Percentiles rank a stretch among this genome's conserved stretches.
Evolutionary conservation across 1,284 basidiomycete species (phyloP).

Genomic region (Melampsora abietis-canadensis): DNA sequence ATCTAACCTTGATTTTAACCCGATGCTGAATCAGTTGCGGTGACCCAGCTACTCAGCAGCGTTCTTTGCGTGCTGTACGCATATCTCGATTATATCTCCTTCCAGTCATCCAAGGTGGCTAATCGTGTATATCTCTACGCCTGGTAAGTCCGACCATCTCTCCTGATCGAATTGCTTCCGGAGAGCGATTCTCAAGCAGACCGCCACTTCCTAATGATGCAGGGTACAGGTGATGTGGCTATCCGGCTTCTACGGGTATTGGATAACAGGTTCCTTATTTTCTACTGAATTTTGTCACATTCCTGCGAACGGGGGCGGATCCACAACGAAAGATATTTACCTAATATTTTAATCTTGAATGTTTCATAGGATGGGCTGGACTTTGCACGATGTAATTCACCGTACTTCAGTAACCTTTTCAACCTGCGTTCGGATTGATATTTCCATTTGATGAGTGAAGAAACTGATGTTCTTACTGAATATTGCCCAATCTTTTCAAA

Average conservation of each 20-base stretch:
- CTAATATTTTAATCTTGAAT: too few relatives aligned
- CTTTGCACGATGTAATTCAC: slow-evolving; percentile 5
- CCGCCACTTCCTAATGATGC: not conserved
- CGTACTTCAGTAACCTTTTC: not conserved
- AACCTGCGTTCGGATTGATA: too few relatives aligned
- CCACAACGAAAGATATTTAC: too few relatives aligned
- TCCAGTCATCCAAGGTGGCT: not conserved
- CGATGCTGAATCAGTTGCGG: not conserved
- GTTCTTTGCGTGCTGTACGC: not conserved
- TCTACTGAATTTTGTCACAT: too few relatives aligned
- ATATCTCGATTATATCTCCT: not conserved
- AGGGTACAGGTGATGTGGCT: slow-evolving; percentile 8
- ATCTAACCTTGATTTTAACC: not conserved
- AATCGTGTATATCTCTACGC: not conserved
- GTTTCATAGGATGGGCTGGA: not conserved
- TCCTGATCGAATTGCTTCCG: not conserved
- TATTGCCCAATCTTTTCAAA: too few relatives aligned
- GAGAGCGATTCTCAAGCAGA: not conserved
- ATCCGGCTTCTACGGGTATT: not conserved
- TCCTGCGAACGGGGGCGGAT: too few relatives aligned
- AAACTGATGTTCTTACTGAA: too few relatives aligned
- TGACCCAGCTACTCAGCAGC: slow-evolving; percentile 4
- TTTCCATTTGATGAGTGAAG: too few relatives aligned
- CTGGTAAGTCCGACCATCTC: not conserved
- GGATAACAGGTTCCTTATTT: not conserved